Evolutionary conservation across 176 grass and related monocot genomes (phyloP).

Genomic region (Olyra latifolia): DNA sequence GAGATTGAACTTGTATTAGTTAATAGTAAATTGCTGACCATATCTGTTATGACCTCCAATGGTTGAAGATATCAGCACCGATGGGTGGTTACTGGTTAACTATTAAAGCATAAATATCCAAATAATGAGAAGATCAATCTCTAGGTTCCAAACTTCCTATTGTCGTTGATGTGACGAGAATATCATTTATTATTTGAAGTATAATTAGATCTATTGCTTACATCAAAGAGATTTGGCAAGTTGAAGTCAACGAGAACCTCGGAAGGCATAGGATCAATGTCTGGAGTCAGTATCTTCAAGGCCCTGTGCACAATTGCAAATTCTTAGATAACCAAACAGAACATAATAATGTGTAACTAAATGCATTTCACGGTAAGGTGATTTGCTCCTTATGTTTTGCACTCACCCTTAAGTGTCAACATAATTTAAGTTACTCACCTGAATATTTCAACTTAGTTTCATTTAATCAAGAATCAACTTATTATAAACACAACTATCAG

Average conservation of each 20-base stretch:
- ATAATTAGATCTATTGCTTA: constrained; percentile 48
- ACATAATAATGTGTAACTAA: constrained; percentile 27
- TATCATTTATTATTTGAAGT: constrained; percentile 10
- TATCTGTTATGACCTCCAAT: constrained; percentile 5
- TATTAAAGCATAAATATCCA: constrained; percentile 7
- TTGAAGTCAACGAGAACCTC: constrained; percentile 86
- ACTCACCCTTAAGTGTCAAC: constrained; percentile 11
- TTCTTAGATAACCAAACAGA: constrained; percentile 26
- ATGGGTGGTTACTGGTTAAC: constrained; percentile 4
- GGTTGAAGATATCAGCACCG: constrained; percentile 2
- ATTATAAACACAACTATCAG: background rate
- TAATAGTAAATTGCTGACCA: background rate
- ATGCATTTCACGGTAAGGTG: constrained; percentile 7
- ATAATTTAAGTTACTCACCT: constrained; percentile 13
- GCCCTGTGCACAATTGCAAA: constrained; percentile 51
- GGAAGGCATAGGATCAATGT: constrained; percentile 83
- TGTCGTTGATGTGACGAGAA: background rate
- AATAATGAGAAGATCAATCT: background rate
- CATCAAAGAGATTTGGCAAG: constrained; percentile 77
- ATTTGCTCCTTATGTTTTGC: constrained; percentile 6
- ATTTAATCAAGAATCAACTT: constrained; percentile 33
- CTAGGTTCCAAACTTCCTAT: background rate
- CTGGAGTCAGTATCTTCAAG: constrained; percentile 71
- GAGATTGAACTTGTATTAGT: background rate
- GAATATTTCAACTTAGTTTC: background rate